Conservation (phyloP, 225 moss, liverwort and hornwort genomes). For the Physcomitrellopsis africana region DNA sequence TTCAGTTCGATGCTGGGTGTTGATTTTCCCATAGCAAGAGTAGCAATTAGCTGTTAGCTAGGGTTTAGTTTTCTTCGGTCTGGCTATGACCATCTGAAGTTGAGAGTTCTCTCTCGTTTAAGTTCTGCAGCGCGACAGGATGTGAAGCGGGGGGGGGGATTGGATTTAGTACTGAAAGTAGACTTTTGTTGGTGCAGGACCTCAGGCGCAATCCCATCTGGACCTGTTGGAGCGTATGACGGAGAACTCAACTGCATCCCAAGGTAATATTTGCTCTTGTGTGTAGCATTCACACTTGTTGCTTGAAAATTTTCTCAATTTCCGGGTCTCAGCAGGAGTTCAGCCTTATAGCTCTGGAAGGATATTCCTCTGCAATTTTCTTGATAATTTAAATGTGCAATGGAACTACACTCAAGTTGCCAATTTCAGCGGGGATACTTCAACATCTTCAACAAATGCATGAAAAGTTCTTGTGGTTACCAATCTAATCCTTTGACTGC, state of each 20-base stretch:
- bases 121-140: neutral
- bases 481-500: neutral
- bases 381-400: too few species aligned
- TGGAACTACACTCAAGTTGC: too few species aligned
- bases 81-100: neutral
- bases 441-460: neutral
- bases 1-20: neutral
- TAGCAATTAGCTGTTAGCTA: neutral
- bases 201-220: conserved; percentile 41
- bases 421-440: too few species aligned
- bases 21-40: neutral
- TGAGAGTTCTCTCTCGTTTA: neutral
- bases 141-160: neutral
- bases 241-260: conserved; percentile 37
- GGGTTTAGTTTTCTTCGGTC: conserved; percentile 9
- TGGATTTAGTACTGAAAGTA: neutral
- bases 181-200: conserved; percentile 23
- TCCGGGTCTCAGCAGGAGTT: neutral
- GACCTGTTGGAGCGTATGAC: conserved; percentile 61
- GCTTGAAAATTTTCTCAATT: neutral
- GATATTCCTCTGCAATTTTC: too few species aligned
- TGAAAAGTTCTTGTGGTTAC: neutral
- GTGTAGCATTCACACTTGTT: neutral
- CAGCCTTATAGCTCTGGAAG: too few species aligned
- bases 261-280: conserved; percentile 20